Evolutionary conservation across 495 filamentous ascomycete species (phyloP), one percentile per base, ranked within the genome.

Genomic region (Delitschia confertaspora): DNA sequence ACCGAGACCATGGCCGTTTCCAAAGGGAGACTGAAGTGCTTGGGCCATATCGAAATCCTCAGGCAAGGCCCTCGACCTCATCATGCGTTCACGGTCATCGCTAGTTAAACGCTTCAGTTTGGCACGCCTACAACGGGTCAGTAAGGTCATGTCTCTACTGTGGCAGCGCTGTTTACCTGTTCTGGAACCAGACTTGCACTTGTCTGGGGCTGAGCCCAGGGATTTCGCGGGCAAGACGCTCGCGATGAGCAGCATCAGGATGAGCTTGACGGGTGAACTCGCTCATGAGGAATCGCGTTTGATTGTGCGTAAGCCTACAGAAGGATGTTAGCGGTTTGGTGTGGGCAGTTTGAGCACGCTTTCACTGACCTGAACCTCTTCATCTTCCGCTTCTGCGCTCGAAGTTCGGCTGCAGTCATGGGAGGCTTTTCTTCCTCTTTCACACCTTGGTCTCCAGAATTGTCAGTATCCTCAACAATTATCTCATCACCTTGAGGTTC

Each of bases 131-230:
- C 43, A 42, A 17, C 16, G 8, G 10, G 41, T 68, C 54, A 69
- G 57, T 35, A 47, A 34, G 25, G n/a, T 6, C n/a, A 32, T 14
- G 33, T 41, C 17, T 41, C 33, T 42, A 34, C 45, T 30, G 38
- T 23, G 42, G 40, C 41, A n/a, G n/a, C 42, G 35, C 53, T 39
- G 60, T 73, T 51, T 72, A 94, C 89, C 89, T 78, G 65, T 96
- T 96, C 65, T 96, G 89, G 64, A 96, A 96, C 89, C 89, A 96
- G 45, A 96, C 89, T 67, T 96, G 89, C 6, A 96, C 89, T 60
- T 96, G 89, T 45, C 89, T 78, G 29, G 89, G 86, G 46, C 84
- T 95, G 32, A 96, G 67, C 7, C 89, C 89, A 31, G 89, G 89
- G 38, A 96, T 95, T 58, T 95, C 89, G 43, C 83, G 71, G 23